These are phyloP conservation scores for Caloboletus firmus DNA, from an alignment of 1,284 basidiomycete species.

Conservation along the genomic window DNA sequence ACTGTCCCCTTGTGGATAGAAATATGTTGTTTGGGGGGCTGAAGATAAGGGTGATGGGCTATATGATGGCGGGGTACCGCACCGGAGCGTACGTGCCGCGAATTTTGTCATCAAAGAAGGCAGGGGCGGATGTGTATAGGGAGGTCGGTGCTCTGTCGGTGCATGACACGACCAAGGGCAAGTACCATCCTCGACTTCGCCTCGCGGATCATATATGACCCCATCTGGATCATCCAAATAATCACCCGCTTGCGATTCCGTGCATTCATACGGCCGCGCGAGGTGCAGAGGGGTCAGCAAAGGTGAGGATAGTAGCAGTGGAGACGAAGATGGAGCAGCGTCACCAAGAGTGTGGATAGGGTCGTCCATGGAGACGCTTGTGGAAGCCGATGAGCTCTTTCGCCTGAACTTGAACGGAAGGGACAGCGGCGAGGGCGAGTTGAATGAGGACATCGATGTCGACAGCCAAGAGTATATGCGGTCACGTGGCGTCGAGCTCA, in stretches of 20 bases:
- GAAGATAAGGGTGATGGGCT: slow-evolving; percentile 1
- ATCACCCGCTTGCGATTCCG: slow-evolving; percentile 5
- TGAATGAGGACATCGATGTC: slow-evolving; percentile 30
- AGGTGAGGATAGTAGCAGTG: slow-evolving; percentile 21
- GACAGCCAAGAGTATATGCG: slow-evolving; percentile 28
- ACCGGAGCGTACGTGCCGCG: background rate
- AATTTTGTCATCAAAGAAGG: slow-evolving; percentile 24
- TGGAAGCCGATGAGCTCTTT: slow-evolving; percentile 22
- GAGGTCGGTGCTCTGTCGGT: background rate
- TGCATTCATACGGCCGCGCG: slow-evolving; percentile 4
- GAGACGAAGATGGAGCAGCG: slow-evolving; percentile 13
- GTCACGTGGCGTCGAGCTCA: slow-evolving; percentile 29
- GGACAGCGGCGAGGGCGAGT: slow-evolving; percentile 6
- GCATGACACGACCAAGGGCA: slow-evolving; percentile 4
- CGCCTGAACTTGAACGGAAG: slow-evolving; percentile 21
- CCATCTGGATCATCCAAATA: background rate
- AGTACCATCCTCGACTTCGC: background rate
- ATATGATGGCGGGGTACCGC: background rate
- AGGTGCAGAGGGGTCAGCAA: slow-evolving; percentile 15
- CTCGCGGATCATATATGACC: background rate
- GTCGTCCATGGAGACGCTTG: slow-evolving; percentile 2
- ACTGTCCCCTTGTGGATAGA: slow-evolving; percentile 12
- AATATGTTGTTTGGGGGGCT: background rate
- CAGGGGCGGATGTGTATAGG: slow-evolving; percentile 11
- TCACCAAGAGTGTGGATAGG: background rate